Percentiles rank a stretch among this genome's conserved stretches.
phyloP scores from a whole-genome alignment of 2,329 filamentous ascomycete species.

The Arthrobotrys iridis region DNA sequence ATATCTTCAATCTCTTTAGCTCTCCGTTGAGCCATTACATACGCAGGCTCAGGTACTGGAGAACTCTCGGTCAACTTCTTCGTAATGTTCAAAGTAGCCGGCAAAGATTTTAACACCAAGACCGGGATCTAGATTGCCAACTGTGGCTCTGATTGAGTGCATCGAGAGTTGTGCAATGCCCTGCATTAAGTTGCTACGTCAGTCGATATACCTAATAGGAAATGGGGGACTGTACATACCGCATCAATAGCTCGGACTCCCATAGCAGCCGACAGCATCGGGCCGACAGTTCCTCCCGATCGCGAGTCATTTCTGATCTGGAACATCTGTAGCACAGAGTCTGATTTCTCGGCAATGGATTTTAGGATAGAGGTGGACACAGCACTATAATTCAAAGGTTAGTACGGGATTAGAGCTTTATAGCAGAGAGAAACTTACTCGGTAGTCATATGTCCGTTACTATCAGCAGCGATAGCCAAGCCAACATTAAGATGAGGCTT shows the following conservation, averaged over 20 bases:
- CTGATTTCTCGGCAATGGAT: conserved; percentile 78
- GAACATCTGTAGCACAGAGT: conserved; percentile 81
- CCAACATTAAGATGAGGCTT: conserved; percentile 89
- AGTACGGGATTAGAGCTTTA: conserved; percentile 8
- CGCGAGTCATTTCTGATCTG: conserved; percentile 93
- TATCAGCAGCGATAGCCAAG: conserved; percentile 79
- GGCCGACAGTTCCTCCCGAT: conserved; percentile 93
- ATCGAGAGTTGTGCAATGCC: conserved; percentile 92
- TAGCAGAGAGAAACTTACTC: conserved; percentile 65
- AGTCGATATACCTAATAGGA: not conserved
- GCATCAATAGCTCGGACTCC: conserved; percentile 86
- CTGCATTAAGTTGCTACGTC: conserved; percentile 2
- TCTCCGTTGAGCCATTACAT: not conserved
- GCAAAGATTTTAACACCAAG: conserved; percentile 88
- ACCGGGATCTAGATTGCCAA: conserved; percentile 84
- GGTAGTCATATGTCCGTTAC: conserved; percentile 96
- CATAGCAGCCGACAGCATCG: conserved; percentile 81
- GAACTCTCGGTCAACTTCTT: conserved; percentile 84
- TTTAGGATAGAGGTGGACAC: conserved; percentile 83
- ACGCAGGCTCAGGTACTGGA: conserved; percentile 59
- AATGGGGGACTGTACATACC: conserved; percentile 4
- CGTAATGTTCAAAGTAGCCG: conserved; percentile 86
- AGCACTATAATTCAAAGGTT: conserved; percentile 61
- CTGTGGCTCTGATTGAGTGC: conserved; percentile 91
- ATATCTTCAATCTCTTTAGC: not conserved